Percentiles rank a stretch among this genome's conserved stretches.
These are phyloP conservation scores for Filobasidium floriforme DNA, from an alignment of 768 basidiomycete species.

Conservation along the genomic window DNA sequence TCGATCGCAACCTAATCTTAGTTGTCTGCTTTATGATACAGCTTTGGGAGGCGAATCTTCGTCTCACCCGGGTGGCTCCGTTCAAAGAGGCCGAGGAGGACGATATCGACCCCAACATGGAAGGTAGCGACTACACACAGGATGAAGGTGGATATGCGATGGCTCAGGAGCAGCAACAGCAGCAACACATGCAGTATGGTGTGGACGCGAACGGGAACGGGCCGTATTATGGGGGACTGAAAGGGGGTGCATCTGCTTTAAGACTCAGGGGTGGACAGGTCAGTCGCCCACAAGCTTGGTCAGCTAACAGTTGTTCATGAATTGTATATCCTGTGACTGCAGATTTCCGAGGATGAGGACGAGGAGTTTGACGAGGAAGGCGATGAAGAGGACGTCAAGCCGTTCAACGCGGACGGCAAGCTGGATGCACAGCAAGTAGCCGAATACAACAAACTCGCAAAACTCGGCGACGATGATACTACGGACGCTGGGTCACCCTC, in stretches of 20 bases:
- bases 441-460: background rate
- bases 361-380: constrained; percentile 20
- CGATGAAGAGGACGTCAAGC: constrained; percentile 18
- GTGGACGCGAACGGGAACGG: constrained; percentile 20
- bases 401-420: constrained; percentile 7
- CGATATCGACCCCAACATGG: constrained; percentile 23
- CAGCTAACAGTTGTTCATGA: background rate
- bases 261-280: constrained; percentile 15
- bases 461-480: background rate
- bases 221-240: constrained; percentile 14
- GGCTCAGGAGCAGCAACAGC: constrained; percentile 29
- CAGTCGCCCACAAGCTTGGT: background rate
- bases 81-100: constrained; percentile 53
- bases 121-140: background rate
- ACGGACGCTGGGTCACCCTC: background rate
- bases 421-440: background rate
- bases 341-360: constrained; percentile 16
- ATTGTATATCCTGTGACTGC: background rate
- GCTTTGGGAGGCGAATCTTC: constrained; percentile 95
- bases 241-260: constrained; percentile 12
- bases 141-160: constrained; percentile 18
- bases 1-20: constrained; percentile 16
- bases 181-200: background rate
- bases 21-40: constrained; percentile 41
- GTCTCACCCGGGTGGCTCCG: constrained; percentile 87